A percentile compares a stretch with the other conserved stretches of the same genome.
phyloP scores from a whole-genome alignment of 2,329 filamentous ascomycete species.

The Penicillium sp. region DNA sequence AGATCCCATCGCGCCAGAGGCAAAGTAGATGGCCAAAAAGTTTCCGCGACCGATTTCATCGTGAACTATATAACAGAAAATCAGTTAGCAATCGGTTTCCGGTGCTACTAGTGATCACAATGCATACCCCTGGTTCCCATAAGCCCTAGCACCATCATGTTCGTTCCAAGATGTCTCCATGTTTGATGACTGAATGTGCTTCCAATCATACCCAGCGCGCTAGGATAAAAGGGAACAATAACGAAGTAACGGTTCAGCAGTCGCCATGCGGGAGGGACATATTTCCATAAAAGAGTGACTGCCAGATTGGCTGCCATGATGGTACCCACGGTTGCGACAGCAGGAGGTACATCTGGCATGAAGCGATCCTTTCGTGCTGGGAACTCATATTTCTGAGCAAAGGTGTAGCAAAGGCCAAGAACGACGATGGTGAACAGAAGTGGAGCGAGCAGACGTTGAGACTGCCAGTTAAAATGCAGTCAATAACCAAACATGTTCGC shows the following conservation, averaged over 20 bases:
- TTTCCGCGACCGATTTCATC: slow-evolving; percentile 55
- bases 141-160: slow-evolving; percentile 56
- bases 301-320: slow-evolving; percentile 52
- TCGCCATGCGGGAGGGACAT: slow-evolving; percentile 54
- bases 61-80: slow-evolving; percentile 8
- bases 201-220: slow-evolving; percentile 52
- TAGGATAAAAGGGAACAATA: slow-evolving; percentile 53
- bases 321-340: slow-evolving; percentile 52
- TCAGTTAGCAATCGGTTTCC: neutral
- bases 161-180: slow-evolving; percentile 52
- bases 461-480: slow-evolving; percentile 23
- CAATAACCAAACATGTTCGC: neutral
- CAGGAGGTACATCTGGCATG: slow-evolving; percentile 51
- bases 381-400: slow-evolving; percentile 51
- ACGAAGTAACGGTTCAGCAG: slow-evolving; percentile 58
- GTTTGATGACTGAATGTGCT: slow-evolving; percentile 59
- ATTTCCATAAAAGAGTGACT: slow-evolving; percentile 54
- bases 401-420: slow-evolving; percentile 44
- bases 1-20: slow-evolving; percentile 49
- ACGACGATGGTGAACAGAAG: slow-evolving; percentile 41
- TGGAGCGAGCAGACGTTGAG: slow-evolving; percentile 49
- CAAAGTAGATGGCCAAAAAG: slow-evolving; percentile 55
- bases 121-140: slow-evolving; percentile 51
- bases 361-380: slow-evolving; percentile 50
- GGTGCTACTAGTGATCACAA: neutral